Evolutionary conservation across 345 rosid species (phyloP).

Genomic region (Murraya paniculata): DNA sequence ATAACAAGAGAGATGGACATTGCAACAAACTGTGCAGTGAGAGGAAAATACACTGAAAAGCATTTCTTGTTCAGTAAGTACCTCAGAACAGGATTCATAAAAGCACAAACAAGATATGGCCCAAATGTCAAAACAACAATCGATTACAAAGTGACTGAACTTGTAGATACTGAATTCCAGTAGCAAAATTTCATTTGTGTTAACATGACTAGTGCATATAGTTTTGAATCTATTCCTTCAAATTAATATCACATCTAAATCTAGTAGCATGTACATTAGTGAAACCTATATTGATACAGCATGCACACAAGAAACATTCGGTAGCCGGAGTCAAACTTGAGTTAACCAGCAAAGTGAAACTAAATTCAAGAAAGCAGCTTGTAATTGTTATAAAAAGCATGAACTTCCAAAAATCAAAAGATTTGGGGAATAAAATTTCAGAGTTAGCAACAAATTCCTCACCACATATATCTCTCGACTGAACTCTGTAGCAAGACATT

Average conservation of each 20-base stretch:
- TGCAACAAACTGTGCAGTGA: not conserved
- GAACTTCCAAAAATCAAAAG: not conserved
- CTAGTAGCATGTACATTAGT: not conserved
- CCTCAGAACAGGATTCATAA: not conserved
- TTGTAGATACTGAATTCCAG: too few species aligned
- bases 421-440: not conserved
- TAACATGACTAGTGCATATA: not conserved
- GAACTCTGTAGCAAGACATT: conserved; percentile 95
- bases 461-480: conserved; percentile 91
- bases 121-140: not conserved
- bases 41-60: not conserved
- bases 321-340: not conserved
- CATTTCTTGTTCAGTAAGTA: not conserved
- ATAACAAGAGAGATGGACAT: not conserved
- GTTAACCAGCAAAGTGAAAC: not conserved
- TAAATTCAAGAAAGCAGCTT: not conserved
- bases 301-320: not conserved
- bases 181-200: not conserved
- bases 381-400: not conserved
- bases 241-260: not conserved
- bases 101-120: not conserved
- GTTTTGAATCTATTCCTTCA: not conserved
- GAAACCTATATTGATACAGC: not conserved
- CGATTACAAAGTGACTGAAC: not conserved
- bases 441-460: conserved; percentile 14